Base-by-base conservation (phyloP, 2,329 filamentous ascomycete species). In the Pseudocercospora vitis region DNA sequence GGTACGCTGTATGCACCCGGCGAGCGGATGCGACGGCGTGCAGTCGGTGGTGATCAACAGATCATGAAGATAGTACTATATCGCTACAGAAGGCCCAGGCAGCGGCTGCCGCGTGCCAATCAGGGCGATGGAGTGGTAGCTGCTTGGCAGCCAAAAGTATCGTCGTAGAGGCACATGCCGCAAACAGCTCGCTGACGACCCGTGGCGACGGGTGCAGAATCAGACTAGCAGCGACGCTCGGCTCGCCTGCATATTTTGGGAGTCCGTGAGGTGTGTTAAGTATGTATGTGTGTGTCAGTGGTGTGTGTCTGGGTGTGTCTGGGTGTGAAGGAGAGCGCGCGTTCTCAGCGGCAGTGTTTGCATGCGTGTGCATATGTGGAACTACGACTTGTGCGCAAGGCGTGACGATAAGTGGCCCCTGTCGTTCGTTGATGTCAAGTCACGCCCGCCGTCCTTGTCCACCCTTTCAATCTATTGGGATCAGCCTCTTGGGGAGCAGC, bases 401-500 rank as follows among this genome's bases (percentile, higher is more conserved):
- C 49, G 31, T 52, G 42, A 47, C 45, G 48, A 48, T 44, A 33
- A 24, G 31, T 50, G 42, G 42, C 50, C 50, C 54, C 48, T 55
- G 56, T 53, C 42, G 39, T 49, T 50, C 48, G 48, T 53, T 56
- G 53, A 53, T 47, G 37, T 59, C 56, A 54, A 29, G 48, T 51
- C 26, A 51, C 52, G 53, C 50, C 56, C 40, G 42, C 47, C 40
- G 33, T 44, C 31, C 52, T 37, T n/a, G n/a, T n/a, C n/a, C n/a
- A 19, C 39, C 28, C 31, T 35, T 16, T 45, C 44, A 48, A 52
- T 45, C 48, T 56, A 56, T 59, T 59, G 57, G 53, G 57, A 59
- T 59, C 56, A 54, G 56, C 56, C 56, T 56, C 49, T 57, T 46
- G 24, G 29, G 47, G 42, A 50, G 45, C 49, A n/a, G 48, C 40